Base-by-base conservation (phyloP, 1,284 basidiomycete species). In the Thelephora terrestris region DNA sequence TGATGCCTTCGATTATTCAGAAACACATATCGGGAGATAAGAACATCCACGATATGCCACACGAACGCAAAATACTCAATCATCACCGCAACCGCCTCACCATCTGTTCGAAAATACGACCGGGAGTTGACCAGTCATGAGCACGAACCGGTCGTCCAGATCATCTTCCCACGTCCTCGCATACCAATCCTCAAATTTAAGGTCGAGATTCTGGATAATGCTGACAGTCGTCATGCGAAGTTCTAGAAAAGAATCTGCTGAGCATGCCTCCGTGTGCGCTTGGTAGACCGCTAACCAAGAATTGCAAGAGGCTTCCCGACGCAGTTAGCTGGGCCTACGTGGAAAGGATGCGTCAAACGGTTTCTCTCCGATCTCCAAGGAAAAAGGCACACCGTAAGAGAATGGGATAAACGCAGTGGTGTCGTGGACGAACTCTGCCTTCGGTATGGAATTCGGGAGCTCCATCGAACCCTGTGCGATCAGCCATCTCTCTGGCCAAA, bases 301-400 rank as follows among this genome's bases (percentile, higher is more conserved):
- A 60, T 43, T 18, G 65, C 65, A 10, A 67, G 56, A 27, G 54
- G 53, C 51, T 63, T 64, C 5, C 64, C 65, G 1, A 61, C 61
- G 51, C 66, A 67, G 48, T 58, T 63, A 18, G 55, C 52, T 6
- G 61, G 58, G 3, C 63, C 64, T 43, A 52, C 58, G 1, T 59
- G 63, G 55, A 63, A 64, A 5, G 62, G 62, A 10, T 21, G 42
- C 25, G 5, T 9, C 25, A 27, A 27, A 4, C n/a, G 9, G 9
- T 12, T 32, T 14, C 9, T 3, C 29, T 32, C 12, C 9, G 14
- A 32, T 32, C 5, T 12, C 29, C 29, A 12, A 10, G 3, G 7
- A 32, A 14, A 14, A 10, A 7, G 3, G 14, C 29, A 10, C 29
- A 42, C 48, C 48, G 18, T 21, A 38, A 21, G 48, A 50, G 37